Base-by-base conservation (phyloP, 208 protist genomes). In the Acanthamoeba sp. region DNA sequence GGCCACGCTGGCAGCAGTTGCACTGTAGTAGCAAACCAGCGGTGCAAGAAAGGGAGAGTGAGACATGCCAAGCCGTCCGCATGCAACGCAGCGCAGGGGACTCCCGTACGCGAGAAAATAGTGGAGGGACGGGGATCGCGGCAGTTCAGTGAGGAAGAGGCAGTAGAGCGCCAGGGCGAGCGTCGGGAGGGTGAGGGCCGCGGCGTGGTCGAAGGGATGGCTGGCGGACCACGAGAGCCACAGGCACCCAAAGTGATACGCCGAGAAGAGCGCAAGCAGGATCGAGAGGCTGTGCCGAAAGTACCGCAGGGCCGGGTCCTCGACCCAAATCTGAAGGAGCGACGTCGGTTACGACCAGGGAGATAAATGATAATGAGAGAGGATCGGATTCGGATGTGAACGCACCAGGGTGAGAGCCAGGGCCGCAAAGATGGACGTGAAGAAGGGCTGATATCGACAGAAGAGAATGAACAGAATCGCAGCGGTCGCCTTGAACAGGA, bases 221-320 rank as follows among this genome's bases (percentile, higher is more conserved):
- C 2, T 32, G 18, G 78, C 78, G 1, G 40, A 7, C 78, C 27
- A 87, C 78, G 78, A 87, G n/a, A 87, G 12, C 48, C 45, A 52
- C 45, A 87, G 40, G 78, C 78, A 87, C 6, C 78, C 78, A 32
- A 87, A 87, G 48, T 87, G 78, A 22, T 87, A 87, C 5, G 48
- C 62, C 7, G 45, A 34, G 34, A 87, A 27, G 5, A 87, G 45
- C 6, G 78, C 48, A 12, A 87, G 78, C 45, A 87, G 48, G 14
- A 87, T 22, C 27, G 78, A 52, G 14, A 87, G 45, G 29, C 45
- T 87, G 4, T 87, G 48, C 18, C 78, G 78, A 20, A 87, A 87
- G 78, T 38, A 27, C 3, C 42, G n/a, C 78, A 87, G 42, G 27
- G 78, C 16, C n/a, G 18, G n/a, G 24, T 87, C 78, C n/a, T 87